These are phyloP conservation scores for Olyra latifolia DNA, from an alignment of 176 grass and related monocot genomes.

Conservation along the genomic window DNA sequence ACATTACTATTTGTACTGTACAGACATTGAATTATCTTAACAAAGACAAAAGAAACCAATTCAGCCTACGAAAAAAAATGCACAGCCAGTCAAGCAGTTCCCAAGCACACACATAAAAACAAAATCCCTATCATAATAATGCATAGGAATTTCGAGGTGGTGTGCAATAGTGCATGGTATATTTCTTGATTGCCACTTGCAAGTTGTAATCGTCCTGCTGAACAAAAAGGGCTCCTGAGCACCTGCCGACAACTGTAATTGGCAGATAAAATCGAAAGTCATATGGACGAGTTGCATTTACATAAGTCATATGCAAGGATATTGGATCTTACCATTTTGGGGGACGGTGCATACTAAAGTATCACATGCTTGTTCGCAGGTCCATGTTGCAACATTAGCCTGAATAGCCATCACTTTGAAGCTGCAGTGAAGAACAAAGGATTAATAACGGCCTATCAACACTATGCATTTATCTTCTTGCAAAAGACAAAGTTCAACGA, in stretches of 20 bases:
- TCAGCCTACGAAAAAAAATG: too few relatives aligned
- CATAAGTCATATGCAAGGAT: not conserved
- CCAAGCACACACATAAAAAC: too few relatives aligned
- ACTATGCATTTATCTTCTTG: not conserved
- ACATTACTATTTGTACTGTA: too few relatives aligned
- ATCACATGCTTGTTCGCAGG: not conserved
- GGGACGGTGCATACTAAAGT: not conserved
- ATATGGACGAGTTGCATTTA: not conserved
- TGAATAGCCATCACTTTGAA: not conserved
- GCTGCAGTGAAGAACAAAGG: not conserved
- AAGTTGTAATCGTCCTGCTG: not conserved
- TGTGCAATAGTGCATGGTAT: too few relatives aligned
- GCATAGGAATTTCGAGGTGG: too few relatives aligned
- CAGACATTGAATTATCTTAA: too few relatives aligned
- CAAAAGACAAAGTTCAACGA: not conserved
- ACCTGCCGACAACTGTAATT: not conserved
- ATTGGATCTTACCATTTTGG: not conserved
- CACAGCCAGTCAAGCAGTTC: too few relatives aligned
- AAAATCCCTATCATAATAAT: too few relatives aligned
- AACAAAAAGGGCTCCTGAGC: not conserved
- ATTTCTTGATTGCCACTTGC: not conserved
- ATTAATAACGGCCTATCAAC: not conserved
- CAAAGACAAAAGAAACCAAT: too few relatives aligned
- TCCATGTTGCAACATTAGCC: not conserved
- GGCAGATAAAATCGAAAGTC: not conserved